Conservation (phyloP, 371 early-diverging fungal species). For the Mortierella sp. region DNA sequence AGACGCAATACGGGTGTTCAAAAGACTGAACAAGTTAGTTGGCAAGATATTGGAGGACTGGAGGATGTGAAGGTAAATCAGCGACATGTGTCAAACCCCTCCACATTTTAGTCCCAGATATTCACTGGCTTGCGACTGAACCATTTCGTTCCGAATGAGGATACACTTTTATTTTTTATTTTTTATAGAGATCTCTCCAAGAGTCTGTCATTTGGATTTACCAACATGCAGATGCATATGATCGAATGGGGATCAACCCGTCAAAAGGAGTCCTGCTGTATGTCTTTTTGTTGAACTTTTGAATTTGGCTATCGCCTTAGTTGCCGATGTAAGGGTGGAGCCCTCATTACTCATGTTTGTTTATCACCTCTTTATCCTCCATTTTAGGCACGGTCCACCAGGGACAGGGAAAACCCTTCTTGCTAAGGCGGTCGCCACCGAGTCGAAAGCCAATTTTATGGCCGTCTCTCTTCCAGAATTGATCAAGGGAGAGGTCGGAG, state of each 20-base stretch:
- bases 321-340: background rate
- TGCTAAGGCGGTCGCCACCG: slow-evolving; percentile 92
- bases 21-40: slow-evolving; percentile 67
- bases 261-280: slow-evolving; percentile 80
- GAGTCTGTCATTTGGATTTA: slow-evolving; percentile 96
- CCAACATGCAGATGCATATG: slow-evolving; percentile 67
- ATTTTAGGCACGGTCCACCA: slow-evolving; percentile 85
- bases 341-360: background rate
- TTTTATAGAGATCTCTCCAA: slow-evolving; percentile 67
- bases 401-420: slow-evolving; percentile 95
- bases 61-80: slow-evolving; percentile 79
- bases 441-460: slow-evolving; percentile 94
- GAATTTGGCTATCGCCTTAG: no score
- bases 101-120: background rate
- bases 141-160: background rate
- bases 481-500: slow-evolving; percentile 95
- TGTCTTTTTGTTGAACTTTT: slow-evolving; percentile 3
- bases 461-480: slow-evolving; percentile 92
- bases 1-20: slow-evolving; percentile 57
- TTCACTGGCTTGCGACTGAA: no score
- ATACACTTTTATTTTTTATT: background rate
- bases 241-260: slow-evolving; percentile 71
- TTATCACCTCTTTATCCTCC: slow-evolving; percentile 58
- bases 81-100: background rate
- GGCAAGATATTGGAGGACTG: slow-evolving; percentile 97